A percentile compares a stretch with the other conserved stretches of the same genome.
Conservation (phyloP, 306 rosid species). For the Gastrolobium bilobum region DNA sequence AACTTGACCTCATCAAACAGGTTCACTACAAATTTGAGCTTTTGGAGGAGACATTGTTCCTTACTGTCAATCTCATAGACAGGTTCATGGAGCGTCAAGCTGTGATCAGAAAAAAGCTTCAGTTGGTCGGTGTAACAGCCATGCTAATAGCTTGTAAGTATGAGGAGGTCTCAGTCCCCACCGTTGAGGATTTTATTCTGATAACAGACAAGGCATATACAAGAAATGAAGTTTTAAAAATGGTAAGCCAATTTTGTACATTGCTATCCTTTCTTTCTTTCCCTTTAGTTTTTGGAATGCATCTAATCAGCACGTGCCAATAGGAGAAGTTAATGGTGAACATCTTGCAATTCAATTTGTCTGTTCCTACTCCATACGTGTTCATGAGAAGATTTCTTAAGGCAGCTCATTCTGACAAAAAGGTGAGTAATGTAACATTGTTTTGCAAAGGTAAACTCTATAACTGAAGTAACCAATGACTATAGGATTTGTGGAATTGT, state of each 20-base stretch:
- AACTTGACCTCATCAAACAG: slow-evolving; percentile 46
- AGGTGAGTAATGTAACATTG: slow-evolving; percentile 39
- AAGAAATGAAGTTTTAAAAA: slow-evolving; percentile 52
- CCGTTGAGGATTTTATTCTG: slow-evolving; percentile 58
- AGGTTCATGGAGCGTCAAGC: slow-evolving; percentile 56
- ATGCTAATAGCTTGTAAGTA: slow-evolving; percentile 62
- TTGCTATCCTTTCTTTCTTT: neutral
- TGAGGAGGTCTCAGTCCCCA: slow-evolving; percentile 60
- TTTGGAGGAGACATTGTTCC: slow-evolving; percentile 58
- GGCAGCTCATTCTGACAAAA: slow-evolving; percentile 56
- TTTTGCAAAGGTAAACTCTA: neutral
- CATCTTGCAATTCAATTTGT: slow-evolving; percentile 55
- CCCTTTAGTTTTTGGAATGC: slow-evolving; percentile 28
- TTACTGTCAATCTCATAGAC: slow-evolving; percentile 59
- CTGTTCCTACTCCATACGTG: slow-evolving; percentile 58
- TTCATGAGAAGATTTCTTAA: slow-evolving; percentile 60
- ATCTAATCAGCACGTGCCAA: slow-evolving; percentile 22
- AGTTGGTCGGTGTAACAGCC: slow-evolving; percentile 61
- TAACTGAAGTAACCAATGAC: neutral
- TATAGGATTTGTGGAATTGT: slow-evolving; percentile 38
- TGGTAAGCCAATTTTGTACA: slow-evolving; percentile 40
- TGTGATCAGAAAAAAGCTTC: slow-evolving; percentile 56
- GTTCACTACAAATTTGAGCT: slow-evolving; percentile 65
- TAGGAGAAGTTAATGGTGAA: slow-evolving; percentile 63
- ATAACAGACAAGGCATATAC: slow-evolving; percentile 59